A percentile compares a stretch with the other conserved stretches of the same genome.
Conservation (phyloP, 108 stramenopile species). For the Poteriospumella lacustris region DNA sequence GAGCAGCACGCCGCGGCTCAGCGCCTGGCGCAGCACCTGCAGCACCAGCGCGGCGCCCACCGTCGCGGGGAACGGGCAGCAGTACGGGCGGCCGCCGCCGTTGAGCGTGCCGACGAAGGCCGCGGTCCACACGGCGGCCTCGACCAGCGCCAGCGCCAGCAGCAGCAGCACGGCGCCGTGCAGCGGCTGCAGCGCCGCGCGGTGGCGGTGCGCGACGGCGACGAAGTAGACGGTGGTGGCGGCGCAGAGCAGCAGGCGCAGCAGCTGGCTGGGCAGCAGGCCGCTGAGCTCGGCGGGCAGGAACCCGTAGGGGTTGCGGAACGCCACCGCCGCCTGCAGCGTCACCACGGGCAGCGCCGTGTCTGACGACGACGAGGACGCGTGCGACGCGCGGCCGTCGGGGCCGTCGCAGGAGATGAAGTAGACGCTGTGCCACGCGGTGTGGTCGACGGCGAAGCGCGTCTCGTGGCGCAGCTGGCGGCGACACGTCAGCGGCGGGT, state of each 20-base stretch:
- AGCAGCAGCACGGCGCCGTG: neutral
- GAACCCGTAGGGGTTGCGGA: neutral
- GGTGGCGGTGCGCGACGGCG: neutral
- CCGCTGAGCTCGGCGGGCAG: conserved; percentile 1
- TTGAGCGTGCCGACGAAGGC: neutral
- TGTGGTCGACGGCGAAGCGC: neutral
- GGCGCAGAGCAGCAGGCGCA: neutral
- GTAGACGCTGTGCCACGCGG: neutral
- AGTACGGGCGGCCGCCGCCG: neutral
- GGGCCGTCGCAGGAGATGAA: neutral
- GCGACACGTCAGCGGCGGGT: neutral
- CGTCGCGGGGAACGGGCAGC: conserved; percentile 4
- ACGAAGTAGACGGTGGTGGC: neutral
- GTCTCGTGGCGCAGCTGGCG: neutral
- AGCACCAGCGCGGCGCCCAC: neutral
- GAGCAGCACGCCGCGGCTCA: neutral
- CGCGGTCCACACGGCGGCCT: neutral
- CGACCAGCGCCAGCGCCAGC: neutral
- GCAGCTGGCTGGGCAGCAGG: neutral
- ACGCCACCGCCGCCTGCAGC: neutral
- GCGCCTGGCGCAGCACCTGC: neutral
- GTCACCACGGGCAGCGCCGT: neutral
- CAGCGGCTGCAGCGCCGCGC: neutral
- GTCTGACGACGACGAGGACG: neutral
- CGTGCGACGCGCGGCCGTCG: neutral